A percentile compares a stretch with the other conserved stretches of the same genome.
phyloP scores from a whole-genome alignment of 768 basidiomycete species.

The Lentinula lateritia region DNA sequence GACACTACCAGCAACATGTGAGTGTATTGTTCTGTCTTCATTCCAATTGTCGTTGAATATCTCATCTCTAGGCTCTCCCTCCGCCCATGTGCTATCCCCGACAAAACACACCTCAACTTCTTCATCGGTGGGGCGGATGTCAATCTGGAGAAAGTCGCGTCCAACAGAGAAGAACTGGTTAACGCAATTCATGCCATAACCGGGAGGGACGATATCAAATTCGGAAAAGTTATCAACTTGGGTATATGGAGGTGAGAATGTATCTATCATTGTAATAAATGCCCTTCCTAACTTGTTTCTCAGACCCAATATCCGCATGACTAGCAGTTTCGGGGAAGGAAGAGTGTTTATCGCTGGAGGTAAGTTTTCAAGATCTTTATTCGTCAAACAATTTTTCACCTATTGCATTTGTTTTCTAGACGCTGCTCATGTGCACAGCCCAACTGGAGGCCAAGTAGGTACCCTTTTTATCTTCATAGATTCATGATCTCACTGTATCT shows the following conservation, averaged over 20 bases:
- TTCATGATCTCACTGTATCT: neutral
- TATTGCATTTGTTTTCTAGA: constrained; percentile 3
- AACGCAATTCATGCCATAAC: constrained; percentile 12
- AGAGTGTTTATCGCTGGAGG: constrained; percentile 21
- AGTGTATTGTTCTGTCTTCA: constrained; percentile 4
- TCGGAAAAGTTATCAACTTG: constrained; percentile 17
- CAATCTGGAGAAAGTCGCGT: constrained; percentile 13
- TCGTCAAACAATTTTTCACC: neutral
- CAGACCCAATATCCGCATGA: constrained; percentile 23
- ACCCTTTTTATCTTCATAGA: neutral
- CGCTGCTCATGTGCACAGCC: constrained; percentile 16
- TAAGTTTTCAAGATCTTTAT: neutral
- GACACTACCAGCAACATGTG: constrained; percentile 28
- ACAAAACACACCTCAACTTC: constrained; percentile 21
- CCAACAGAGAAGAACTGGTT: constrained; percentile 14
- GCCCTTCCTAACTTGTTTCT: too few species aligned
- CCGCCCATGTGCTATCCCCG: constrained; percentile 25
- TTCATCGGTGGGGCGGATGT: constrained; percentile 20
- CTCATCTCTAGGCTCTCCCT: constrained; percentile 20
- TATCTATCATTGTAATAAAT: neutral
- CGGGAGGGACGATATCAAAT: constrained; percentile 17
- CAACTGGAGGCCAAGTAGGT: constrained; percentile 20
- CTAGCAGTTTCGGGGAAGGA: constrained; percentile 17
- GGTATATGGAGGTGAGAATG: constrained; percentile 16
- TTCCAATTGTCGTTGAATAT: neutral